Base-by-base conservation (phyloP, 192 early-diverging fungal genomes). In the Podila epicladia region DNA sequence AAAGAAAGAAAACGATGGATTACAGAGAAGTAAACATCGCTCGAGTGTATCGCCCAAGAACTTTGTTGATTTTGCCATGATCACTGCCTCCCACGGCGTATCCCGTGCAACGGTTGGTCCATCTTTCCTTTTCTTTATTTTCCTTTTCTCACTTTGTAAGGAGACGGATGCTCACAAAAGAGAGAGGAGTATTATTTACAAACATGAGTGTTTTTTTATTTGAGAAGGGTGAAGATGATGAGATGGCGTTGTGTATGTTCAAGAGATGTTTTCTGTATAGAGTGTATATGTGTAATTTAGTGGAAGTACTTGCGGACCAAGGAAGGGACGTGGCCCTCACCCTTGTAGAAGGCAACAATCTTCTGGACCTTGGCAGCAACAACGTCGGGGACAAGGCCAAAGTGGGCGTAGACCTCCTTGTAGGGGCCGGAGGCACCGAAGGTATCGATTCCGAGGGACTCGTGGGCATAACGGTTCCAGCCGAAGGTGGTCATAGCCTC, bases 381-480 rank as follows among this genome's bases (percentile, higher is more conserved):
- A 45, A 73, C 86, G 31, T 95, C 93, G 69, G 92, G 89, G 17
- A 92, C 92, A 45, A 98, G 86, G 22, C 91, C 94, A 78, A 95
- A 95, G 82, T 94, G 86, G 79, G 94, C 88, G 87, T 94, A 98
- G 45, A 96, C 84, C 78, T 95, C 76, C 83, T 89, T 82, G 85
- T 89, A 92, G 24, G 97, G 96, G 50, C 90, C 97, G 29, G 94
- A 95, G 35, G 91, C 85, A 69, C 97, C 97, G 82, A 97, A 99
- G 32, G 90, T 91, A 67, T 94, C 93, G 82, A 99, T 94, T 67
- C 96, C 97, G 62, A 97, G 79, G 20, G 91, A 88, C 41, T 87
- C 90, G 84, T 98, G 97, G 38, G 96, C 93, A 72, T 95, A 98
- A 83, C 94, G 95, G 84, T 89, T 86, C 97, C 97, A 99, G 35